Percentiles rank a stretch among this genome's conserved stretches.
Conservation (phyloP, 371 early-diverging fungal genomes). For the Rhizopus stolonifer region DNA sequence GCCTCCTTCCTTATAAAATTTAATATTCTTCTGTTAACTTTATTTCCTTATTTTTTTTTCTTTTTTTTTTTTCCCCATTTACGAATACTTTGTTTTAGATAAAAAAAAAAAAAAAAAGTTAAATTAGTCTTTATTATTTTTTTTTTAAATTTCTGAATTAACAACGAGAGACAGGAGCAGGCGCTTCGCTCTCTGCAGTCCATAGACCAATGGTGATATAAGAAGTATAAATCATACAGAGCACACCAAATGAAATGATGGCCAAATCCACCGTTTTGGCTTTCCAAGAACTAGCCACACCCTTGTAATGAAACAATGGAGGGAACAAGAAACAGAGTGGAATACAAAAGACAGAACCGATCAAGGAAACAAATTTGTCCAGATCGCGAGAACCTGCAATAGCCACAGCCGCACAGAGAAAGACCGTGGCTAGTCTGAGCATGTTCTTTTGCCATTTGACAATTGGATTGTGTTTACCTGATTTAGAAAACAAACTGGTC, state of each 20-base stretch:
- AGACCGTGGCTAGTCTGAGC: constrained; percentile 61
- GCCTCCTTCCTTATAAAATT: constrained; percentile 3
- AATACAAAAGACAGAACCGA: constrained; percentile 65
- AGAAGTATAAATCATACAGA: constrained; percentile 78
- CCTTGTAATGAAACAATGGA: constrained; percentile 77
- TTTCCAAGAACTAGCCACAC: constrained; percentile 44
- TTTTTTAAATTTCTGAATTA: not conserved
- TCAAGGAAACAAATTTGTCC: constrained; percentile 84
- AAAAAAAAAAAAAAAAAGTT: too few species aligned
- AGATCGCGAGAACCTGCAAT: constrained; percentile 73
- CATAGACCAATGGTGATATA: constrained; percentile 72
- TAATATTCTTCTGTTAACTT: not conserved
- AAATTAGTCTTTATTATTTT: too few species aligned
- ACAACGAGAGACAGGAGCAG: constrained; percentile 41
- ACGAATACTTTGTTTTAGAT: too few species aligned
- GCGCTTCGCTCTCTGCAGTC: constrained; percentile 42
- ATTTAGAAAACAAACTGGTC: constrained; percentile 58
- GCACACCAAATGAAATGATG: constrained; percentile 70
- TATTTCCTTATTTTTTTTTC: too few species aligned
- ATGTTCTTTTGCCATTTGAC: constrained; percentile 90
- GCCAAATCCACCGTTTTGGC: constrained; percentile 50
- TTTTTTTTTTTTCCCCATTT: too few species aligned
- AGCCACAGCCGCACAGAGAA: constrained; percentile 65
- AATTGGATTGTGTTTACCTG: constrained; percentile 60
- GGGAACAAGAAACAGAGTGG: constrained; percentile 82